Evolutionary conservation across 257 asterid genomes (phyloP).

Genomic region (Dorcoceras hygrometricum): DNA sequence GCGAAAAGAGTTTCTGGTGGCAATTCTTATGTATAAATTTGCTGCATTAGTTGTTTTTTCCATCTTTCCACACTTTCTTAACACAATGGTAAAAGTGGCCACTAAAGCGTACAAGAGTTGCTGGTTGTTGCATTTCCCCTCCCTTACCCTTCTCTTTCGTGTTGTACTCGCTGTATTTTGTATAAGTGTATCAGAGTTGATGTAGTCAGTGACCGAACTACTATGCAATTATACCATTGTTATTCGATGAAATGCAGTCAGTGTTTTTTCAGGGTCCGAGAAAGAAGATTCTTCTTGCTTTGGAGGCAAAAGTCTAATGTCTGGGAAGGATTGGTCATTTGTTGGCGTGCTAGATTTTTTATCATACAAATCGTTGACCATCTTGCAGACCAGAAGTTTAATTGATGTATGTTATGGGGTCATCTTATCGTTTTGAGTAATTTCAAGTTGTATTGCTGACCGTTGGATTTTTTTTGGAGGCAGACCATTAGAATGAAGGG

Average conservation of each 20-base stretch:
- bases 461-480: slow-evolving; percentile 26
- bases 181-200: not conserved
- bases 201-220: not conserved
- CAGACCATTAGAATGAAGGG: too few relatives aligned
- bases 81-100: not conserved
- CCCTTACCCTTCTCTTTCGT: not conserved
- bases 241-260: slow-evolving; percentile 1
- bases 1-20: not conserved
- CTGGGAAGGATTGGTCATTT: slow-evolving; percentile 18
- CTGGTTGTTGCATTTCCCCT: not conserved
- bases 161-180: not conserved
- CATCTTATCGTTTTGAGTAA: slow-evolving; percentile 26
- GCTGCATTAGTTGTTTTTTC: not conserved
- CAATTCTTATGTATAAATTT: not conserved
- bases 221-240: slow-evolving; percentile 4
- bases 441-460: slow-evolving; percentile 21
- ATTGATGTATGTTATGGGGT: slow-evolving; percentile 20
- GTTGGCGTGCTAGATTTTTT: slow-evolving; percentile 22
- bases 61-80: not conserved
- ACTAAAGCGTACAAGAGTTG: too few relatives aligned
- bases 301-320: slow-evolving; percentile 59
- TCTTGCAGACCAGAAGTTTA: slow-evolving; percentile 26
- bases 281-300: slow-evolving; percentile 87
- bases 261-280: slow-evolving; percentile 81
- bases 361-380: slow-evolving; percentile 17